phyloP scores from a whole-genome alignment of 2,329 filamentous ascomycete species.

The Calonectria multiphialidica region DNA sequence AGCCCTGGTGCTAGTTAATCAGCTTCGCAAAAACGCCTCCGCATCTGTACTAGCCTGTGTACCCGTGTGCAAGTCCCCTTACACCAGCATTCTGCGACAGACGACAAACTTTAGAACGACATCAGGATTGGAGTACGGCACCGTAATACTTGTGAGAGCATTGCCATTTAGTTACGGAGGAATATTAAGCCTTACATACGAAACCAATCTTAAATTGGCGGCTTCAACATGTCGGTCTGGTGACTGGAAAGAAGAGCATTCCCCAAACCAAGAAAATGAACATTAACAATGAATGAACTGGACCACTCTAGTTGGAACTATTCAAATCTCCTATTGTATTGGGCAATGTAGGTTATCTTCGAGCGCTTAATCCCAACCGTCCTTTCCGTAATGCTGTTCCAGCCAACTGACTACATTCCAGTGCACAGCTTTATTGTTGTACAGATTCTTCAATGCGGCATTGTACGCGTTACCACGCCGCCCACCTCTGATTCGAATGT shows the following conservation, averaged over 20 bases:
- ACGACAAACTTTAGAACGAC: background rate
- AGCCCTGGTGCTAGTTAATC: background rate
- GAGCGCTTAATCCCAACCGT: constrained; percentile 26
- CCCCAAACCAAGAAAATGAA: no score
- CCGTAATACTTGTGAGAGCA: background rate
- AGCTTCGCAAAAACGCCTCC: background rate
- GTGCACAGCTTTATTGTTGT: background rate
- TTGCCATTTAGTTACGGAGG: no score
- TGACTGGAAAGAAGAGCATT: no score
- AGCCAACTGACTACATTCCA: constrained; percentile 1
- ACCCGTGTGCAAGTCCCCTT: no score
- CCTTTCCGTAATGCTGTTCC: constrained; percentile 2
- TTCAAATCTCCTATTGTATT: background rate
- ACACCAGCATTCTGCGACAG: background rate
- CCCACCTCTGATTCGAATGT: constrained; percentile 3
- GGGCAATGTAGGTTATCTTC: background rate
- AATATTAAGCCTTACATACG: no score
- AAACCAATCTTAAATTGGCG: no score
- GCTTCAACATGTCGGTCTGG: no score
- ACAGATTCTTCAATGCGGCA: background rate
- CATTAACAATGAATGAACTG: no score
- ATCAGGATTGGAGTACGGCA: background rate
- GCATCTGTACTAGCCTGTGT: background rate
- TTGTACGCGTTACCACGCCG: background rate
- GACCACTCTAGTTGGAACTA: no score